Evolutionary conservation across 768 basidiomycete genomes (phyloP).

Genomic region (Tricholoma saponaceum): DNA sequence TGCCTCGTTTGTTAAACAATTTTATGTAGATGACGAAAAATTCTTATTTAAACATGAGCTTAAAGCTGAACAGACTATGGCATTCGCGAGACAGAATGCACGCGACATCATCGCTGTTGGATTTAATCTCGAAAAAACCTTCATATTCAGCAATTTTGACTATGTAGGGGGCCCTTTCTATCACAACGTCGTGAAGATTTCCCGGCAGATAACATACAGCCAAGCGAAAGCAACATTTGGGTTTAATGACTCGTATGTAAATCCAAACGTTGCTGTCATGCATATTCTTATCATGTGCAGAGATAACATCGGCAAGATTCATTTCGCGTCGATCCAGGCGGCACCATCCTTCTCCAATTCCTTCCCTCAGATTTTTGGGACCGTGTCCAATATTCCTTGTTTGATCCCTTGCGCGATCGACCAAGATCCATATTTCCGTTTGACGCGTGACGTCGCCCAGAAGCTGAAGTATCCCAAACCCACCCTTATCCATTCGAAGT

Average conservation of each 20-base stretch:
- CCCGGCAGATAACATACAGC: constrained; percentile 87
- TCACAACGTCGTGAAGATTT: constrained; percentile 88
- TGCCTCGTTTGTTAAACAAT: neutral
- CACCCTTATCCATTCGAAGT: constrained; percentile 87
- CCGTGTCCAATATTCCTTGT: constrained; percentile 3
- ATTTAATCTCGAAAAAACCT: constrained; percentile 87
- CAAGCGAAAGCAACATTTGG: constrained; percentile 96
- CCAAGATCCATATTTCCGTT: constrained; percentile 95
- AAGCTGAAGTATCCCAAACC: constrained; percentile 97
- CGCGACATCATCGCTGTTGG: constrained; percentile 96
- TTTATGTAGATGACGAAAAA: constrained; percentile 92
- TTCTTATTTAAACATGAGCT: constrained; percentile 96
- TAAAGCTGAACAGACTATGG: constrained; percentile 82
- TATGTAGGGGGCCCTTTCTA: constrained; percentile 93
- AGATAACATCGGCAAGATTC: constrained; percentile 97
- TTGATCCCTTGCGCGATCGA: constrained; percentile 72
- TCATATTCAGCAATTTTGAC: constrained; percentile 92
- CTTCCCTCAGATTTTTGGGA: constrained; percentile 59
- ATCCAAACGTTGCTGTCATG: neutral
- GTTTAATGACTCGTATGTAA: constrained; percentile 90
- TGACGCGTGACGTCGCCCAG: constrained; percentile 92
- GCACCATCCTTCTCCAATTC: constrained; percentile 97
- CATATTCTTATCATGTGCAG: constrained; percentile 33
- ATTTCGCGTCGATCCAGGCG: constrained; percentile 94
- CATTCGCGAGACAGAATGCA: constrained; percentile 83